Evolutionary conservation across 1,139 yeast genomes (phyloP), one percentile per base, ranked within the genome.

Genomic region (Nakaseomyces sp.): DNA sequence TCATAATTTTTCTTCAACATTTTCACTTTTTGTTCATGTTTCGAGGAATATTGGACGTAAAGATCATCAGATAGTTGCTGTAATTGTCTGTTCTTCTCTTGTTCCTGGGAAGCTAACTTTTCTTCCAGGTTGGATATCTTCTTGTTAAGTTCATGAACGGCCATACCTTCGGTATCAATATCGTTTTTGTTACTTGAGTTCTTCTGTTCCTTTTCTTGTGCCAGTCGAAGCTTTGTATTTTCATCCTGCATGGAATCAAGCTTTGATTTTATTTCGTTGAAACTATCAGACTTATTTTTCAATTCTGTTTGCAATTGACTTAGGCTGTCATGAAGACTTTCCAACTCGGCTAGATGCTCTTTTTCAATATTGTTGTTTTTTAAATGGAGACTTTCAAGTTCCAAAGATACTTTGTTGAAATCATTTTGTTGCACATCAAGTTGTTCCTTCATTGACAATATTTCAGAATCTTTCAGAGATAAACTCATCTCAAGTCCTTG

Each of bases 11-110:
- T 70, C 55, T 74, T 75, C 50, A 78, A 60, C 26, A 74, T 71
- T 20, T 68, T 68, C 5, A 79, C 80, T 54, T 81, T 81, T 47
- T 73, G 72, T 52, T 76, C 82, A 56, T 83, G 91, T 56, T 82
- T 82, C 42, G 78, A 74, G 3, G 83, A 73, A 57, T 82, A 82
- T 55, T 80, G 86, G 19, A 72, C 68, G 55, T 81, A 82, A 12
- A 82, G 66, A 51, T 79, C 84, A 48, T 78, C 80, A 0, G 87
- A 81, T 35, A 81, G 65, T 50, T 73, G 71, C 47, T 77, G 76
- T 26, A 80, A 63, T 50, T 75, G 70, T 41, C 70, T 66, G 47
- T 72, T 76, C 3, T 75, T 66, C n/a, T 71, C 73, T 10, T 50
- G 47, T 28, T 51, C 51, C 48, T 46, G 52, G 2, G 59, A 61